Conservation (phyloP, 2,329 filamentous ascomycete genomes). For the Talaromyces sp. region DNA sequence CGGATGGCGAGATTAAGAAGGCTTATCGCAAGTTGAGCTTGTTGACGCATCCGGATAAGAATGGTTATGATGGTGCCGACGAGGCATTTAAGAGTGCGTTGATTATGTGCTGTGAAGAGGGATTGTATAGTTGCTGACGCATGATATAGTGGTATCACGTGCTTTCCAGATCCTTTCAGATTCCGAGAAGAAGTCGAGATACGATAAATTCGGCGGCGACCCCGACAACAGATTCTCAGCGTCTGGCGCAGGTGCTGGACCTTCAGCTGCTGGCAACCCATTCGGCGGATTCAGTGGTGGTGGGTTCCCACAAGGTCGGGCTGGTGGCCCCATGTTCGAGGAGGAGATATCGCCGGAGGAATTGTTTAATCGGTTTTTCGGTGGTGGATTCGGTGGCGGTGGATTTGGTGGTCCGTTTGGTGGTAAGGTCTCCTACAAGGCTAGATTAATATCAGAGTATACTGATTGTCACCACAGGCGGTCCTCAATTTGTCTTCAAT, state of each 20-base stretch:
- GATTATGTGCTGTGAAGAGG: background rate
- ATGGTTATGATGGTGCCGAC: constrained; percentile 90
- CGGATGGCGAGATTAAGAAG: constrained; percentile 90
- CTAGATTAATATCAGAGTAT: background rate
- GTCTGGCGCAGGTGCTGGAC: constrained; percentile 30
- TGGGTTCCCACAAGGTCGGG: constrained; percentile 42
- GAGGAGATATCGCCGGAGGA: constrained; percentile 96
- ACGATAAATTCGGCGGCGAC: constrained; percentile 84
- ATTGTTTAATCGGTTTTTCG: constrained; percentile 96
- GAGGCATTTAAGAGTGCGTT: constrained; percentile 88
- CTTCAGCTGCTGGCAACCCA: constrained; percentile 35
- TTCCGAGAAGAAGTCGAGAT: constrained; percentile 86
- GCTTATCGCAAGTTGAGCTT: constrained; percentile 92
- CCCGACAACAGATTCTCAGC: constrained; percentile 81
- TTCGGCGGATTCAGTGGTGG: constrained; percentile 48
- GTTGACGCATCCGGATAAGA: constrained; percentile 97
- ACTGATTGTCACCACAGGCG: constrained; percentile 41
- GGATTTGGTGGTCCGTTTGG: constrained; percentile 67
- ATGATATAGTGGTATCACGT: constrained; percentile 68
- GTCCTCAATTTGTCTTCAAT: constrained; percentile 92
- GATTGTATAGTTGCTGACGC: background rate
- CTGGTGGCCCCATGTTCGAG: constrained; percentile 66
- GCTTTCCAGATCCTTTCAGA: constrained; percentile 93
- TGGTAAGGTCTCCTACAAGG: constrained; percentile 45
- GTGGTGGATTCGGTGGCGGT: constrained; percentile 54